Percentiles rank a stretch among this genome's conserved stretches.
phyloP scores from a whole-genome alignment of 306 rosid species.

The Trichosanthes truncata region DNA sequence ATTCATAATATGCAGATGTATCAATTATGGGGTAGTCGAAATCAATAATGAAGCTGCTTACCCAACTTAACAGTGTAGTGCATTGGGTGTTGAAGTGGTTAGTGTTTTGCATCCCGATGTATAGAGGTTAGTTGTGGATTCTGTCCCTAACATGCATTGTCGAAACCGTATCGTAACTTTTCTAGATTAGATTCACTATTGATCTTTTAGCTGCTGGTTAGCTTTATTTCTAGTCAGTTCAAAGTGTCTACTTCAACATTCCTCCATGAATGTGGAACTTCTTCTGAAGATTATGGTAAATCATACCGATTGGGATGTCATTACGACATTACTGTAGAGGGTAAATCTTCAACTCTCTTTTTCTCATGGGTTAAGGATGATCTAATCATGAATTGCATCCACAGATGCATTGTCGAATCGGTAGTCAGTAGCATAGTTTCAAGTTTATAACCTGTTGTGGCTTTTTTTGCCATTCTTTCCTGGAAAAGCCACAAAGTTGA shows the following conservation, averaged over 20 bases:
- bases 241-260: not conserved
- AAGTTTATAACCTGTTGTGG: not conserved
- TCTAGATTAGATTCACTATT: conserved; percentile 10
- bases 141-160: conserved; percentile 9
- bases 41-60: conserved; percentile 44
- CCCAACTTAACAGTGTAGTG: conserved; percentile 15
- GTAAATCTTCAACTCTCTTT: not conserved
- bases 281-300: conserved; percentile 4
- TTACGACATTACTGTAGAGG: not conserved
- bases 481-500: not conserved
- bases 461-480: not conserved
- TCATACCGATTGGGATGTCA: not conserved
- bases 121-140: conserved; percentile 10
- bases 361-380: not conserved
- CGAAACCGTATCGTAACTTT: not conserved
- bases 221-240: not conserved
- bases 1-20: conserved; percentile 41
- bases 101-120: conserved; percentile 12
- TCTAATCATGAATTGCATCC: not conserved
- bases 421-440: not conserved
- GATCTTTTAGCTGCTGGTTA: conserved; percentile 5
- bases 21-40: conserved; percentile 53
- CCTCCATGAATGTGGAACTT: not conserved
- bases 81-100: conserved; percentile 22
- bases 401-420: not conserved